Conservation (phyloP, 2,329 filamentous ascomycete genomes). For the Clarireedia homoeocarpa region DNA sequence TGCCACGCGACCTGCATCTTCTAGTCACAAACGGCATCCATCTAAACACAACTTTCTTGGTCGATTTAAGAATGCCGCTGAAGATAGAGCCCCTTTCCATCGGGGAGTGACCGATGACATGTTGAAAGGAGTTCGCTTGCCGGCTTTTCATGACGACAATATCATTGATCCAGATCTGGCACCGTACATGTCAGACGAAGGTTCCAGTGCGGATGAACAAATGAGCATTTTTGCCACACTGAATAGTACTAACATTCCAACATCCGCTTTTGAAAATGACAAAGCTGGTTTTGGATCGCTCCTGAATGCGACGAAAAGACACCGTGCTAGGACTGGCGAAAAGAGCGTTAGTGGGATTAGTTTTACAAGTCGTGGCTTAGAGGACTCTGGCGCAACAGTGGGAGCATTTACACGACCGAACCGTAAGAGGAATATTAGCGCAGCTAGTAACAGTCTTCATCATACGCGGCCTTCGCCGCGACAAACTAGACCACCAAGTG, state of each 20-base stretch:
- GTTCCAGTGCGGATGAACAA: constrained; percentile 87
- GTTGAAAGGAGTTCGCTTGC: constrained; percentile 57
- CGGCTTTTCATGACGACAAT: constrained; percentile 96
- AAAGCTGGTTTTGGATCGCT: constrained; percentile 62
- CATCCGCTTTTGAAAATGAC: constrained; percentile 65
- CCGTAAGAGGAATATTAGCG: constrained; percentile 75
- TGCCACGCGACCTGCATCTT: constrained; percentile 65
- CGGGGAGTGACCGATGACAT: constrained; percentile 63
- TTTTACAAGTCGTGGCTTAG: constrained; percentile 56
- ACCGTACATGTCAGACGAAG: constrained; percentile 89
- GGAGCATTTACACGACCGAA: constrained; percentile 53
- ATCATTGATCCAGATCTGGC: constrained; percentile 96
- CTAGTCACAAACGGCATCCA: constrained; percentile 76
- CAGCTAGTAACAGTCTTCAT: constrained; percentile 61
- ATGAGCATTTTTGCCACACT: constrained; percentile 75
- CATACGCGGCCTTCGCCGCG: constrained; percentile 66
- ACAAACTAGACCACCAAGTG: constrained; percentile 28
- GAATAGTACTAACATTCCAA: constrained; percentile 56
- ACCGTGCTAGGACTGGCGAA: constrained; percentile 63
- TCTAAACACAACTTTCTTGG: constrained; percentile 81
- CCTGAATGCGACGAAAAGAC: constrained; percentile 65
- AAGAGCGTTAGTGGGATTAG: constrained; percentile 67
- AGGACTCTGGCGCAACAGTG: constrained; percentile 52
- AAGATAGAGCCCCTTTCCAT: constrained; percentile 84
- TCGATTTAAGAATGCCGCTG: constrained; percentile 61